A percentile compares a stretch with the other conserved stretches of the same genome.
These are phyloP conservation scores for Cladosporium sphaerospermum DNA, from an alignment of 2,329 filamentous ascomycete genomes.

Conservation along the genomic window DNA sequence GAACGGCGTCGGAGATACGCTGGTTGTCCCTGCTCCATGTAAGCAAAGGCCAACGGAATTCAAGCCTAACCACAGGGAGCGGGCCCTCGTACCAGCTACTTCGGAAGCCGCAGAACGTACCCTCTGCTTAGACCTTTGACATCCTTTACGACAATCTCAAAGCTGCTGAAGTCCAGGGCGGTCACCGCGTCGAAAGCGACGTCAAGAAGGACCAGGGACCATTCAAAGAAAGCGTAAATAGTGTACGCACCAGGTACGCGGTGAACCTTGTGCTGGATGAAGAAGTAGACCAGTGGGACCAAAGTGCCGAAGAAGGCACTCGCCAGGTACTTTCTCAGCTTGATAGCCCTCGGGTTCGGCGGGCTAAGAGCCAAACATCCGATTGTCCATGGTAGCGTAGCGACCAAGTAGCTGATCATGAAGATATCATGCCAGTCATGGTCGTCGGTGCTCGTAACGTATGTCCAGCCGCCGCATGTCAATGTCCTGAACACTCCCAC, in stretches of 20 bases:
- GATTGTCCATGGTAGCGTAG: slow-evolving; percentile 89
- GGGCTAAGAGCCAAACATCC: slow-evolving; percentile 87
- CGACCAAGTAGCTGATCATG: slow-evolving; percentile 96
- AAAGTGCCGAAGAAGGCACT: slow-evolving; percentile 84
- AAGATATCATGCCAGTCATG: slow-evolving; percentile 99
- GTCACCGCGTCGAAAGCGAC: slow-evolving; percentile 96
- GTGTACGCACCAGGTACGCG: slow-evolving; percentile 92
- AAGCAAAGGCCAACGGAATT: slow-evolving; percentile 5
- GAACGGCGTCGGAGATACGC: slow-evolving; percentile 23
- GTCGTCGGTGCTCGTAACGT: slow-evolving; percentile 95
- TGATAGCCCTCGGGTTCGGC: slow-evolving; percentile 72
- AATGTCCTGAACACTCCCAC: slow-evolving; percentile 82
- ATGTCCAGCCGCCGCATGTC: slow-evolving; percentile 96
- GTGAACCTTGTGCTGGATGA: slow-evolving; percentile 98
- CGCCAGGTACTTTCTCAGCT: slow-evolving; percentile 81
- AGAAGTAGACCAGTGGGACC: slow-evolving; percentile 88
- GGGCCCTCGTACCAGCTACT: slow-evolving; percentile 57
- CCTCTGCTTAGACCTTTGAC: slow-evolving; percentile 87
- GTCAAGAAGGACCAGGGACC: slow-evolving; percentile 89
- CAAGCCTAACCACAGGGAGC: slow-evolving; percentile 12
- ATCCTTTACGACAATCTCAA: slow-evolving; percentile 85
- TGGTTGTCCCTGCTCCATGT: slow-evolving; percentile 24
- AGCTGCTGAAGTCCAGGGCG: slow-evolving; percentile 79
- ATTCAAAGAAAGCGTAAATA: slow-evolving; percentile 96
- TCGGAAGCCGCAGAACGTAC: slow-evolving; percentile 96